phyloP scores from a whole-genome alignment of 1,139 yeast genomes.

The Taiozyma sp. region DNA sequence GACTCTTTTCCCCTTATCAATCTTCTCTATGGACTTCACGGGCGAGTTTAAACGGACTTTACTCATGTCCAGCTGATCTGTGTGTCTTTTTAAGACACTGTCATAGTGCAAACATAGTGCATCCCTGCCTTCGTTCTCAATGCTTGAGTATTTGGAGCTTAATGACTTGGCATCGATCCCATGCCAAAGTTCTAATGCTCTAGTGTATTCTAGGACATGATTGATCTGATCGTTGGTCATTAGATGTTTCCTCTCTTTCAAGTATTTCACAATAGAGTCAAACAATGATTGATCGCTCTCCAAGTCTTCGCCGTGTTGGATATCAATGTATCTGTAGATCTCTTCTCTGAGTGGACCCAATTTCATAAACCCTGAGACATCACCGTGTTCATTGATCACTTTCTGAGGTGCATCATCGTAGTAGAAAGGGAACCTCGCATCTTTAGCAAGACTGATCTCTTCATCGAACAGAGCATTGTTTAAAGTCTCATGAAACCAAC shows the following conservation, averaged over 20 bases:
- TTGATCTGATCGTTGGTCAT: slow-evolving; percentile 48
- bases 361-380: slow-evolving; percentile 28
- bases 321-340: slow-evolving; percentile 55
- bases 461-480: slow-evolving; percentile 63
- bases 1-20: slow-evolving; percentile 17
- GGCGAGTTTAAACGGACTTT: slow-evolving; percentile 40
- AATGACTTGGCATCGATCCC: slow-evolving; percentile 64
- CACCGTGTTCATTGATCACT: slow-evolving; percentile 28
- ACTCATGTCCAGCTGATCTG: slow-evolving; percentile 34
- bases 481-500: slow-evolving; percentile 86
- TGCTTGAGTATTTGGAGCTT: slow-evolving; percentile 62
- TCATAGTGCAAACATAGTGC: slow-evolving; percentile 57
- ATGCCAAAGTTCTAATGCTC: slow-evolving; percentile 73
- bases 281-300: slow-evolving; percentile 45
- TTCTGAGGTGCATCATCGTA: slow-evolving; percentile 41
- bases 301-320: slow-evolving; percentile 45
- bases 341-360: slow-evolving; percentile 50
- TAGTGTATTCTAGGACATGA: slow-evolving; percentile 44
- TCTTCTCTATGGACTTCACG: slow-evolving; percentile 39
- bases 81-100: slow-evolving; percentile 42
- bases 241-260: slow-evolving; percentile 41
- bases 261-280: slow-evolving; percentile 42
- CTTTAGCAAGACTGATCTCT: slow-evolving; percentile 25
- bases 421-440: slow-evolving; percentile 12
- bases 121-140: slow-evolving; percentile 74